These are phyloP conservation scores for Podila epigama DNA, from an alignment of 192 early-diverging fungal species.

Conservation along the genomic window DNA sequence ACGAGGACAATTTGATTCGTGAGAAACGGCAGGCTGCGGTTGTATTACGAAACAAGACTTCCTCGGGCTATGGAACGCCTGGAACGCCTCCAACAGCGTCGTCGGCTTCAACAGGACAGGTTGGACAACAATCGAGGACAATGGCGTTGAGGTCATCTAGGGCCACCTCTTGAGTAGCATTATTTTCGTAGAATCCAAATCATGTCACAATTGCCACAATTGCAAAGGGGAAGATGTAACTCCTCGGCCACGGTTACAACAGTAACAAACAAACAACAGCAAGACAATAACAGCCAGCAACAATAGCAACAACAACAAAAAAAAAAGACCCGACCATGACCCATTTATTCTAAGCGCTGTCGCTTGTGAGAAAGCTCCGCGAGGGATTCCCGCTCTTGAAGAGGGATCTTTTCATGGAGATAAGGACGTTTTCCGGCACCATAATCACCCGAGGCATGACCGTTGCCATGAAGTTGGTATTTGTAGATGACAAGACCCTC, in stretches of 20 bases:
- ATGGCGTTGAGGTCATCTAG: neutral
- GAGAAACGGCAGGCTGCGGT: slow-evolving; percentile 30
- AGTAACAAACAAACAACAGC: too few relatives aligned
- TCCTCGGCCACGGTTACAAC: too few relatives aligned
- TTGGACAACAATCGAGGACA: neutral
- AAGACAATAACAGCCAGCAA: too few relatives aligned
- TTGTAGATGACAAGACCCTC: slow-evolving; percentile 99
- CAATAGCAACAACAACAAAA: neutral
- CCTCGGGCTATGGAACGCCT: neutral
- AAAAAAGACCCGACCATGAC: neutral
- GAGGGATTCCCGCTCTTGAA: slow-evolving; percentile 21
- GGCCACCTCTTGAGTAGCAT: too few relatives aligned
- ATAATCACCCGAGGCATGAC: slow-evolving; percentile 84
- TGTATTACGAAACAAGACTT: neutral
- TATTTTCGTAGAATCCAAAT: too few relatives aligned
- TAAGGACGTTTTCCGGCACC: slow-evolving; percentile 77
- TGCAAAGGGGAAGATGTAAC: too few relatives aligned
- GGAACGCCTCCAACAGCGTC: neutral
- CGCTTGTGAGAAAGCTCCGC: slow-evolving; percentile 9
- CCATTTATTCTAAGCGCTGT: slow-evolving; percentile 5
- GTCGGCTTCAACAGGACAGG: neutral
- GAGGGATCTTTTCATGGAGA: slow-evolving; percentile 72
- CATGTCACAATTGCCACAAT: too few relatives aligned
- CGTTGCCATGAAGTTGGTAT: slow-evolving; percentile 90
- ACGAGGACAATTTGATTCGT: slow-evolving; percentile 27